A percentile compares a stretch with the other conserved stretches of the same genome.
Conservation (phyloP, 2,329 filamentous ascomycete species). For the Colletotrichum caudatum region DNA sequence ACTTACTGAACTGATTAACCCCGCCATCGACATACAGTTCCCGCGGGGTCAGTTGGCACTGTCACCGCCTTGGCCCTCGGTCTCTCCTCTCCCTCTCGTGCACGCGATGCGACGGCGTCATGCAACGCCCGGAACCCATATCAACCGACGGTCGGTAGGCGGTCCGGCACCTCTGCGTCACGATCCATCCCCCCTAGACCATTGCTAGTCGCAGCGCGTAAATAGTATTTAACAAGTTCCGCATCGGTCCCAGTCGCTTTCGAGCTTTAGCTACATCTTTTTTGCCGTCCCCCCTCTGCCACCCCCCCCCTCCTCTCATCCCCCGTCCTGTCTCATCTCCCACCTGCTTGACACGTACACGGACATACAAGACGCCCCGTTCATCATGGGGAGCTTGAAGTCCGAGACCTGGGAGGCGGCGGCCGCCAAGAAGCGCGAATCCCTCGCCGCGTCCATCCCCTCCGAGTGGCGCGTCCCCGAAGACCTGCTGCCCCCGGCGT, state of each 20-base stretch:
- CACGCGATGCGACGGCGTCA: neutral
- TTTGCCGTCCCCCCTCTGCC: neutral
- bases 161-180: slow-evolving; percentile 8
- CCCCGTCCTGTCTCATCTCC: neutral
- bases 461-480: slow-evolving; percentile 67
- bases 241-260: neutral
- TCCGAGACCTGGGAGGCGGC: slow-evolving; percentile 55
- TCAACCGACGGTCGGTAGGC: slow-evolving; percentile 26
- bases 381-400: slow-evolving; percentile 33
- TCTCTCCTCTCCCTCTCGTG: neutral
- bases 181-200: neutral
- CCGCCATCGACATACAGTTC: slow-evolving; percentile 30
- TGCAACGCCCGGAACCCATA: slow-evolving; percentile 2
- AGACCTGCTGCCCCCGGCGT: slow-evolving; percentile 63
- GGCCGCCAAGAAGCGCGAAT: slow-evolving; percentile 57
- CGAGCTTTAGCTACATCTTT: neutral
- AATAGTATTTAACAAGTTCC: slow-evolving; percentile 36
- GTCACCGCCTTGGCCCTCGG: neutral
- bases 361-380: neutral
- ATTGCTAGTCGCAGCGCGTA: slow-evolving; percentile 16
- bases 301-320: too few species aligned
- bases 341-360: neutral
- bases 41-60: slow-evolving; percentile 31
- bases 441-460: slow-evolving; percentile 64
- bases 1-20: neutral